Base-by-base conservation (phyloP, 2,329 filamentous ascomycete species). In the Thyridium curvatum region DNA sequence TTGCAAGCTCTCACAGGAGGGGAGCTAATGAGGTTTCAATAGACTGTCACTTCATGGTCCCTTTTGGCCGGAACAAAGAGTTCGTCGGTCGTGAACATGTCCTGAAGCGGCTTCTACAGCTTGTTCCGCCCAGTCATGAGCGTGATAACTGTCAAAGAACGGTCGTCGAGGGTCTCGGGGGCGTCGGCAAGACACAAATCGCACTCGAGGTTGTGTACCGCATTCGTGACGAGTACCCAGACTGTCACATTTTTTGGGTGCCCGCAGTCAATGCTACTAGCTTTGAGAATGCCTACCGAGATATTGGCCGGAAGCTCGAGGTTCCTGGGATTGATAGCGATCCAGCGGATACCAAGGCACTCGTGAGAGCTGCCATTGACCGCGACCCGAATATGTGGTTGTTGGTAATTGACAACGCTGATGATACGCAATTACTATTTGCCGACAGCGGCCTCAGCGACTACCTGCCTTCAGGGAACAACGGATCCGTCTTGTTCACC, bases 371-470 rank as follows among this genome's bases (percentile, higher is more conserved):
- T 4, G 47, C 45, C 10, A 42, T 71, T 2, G 58, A 52, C 29
- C 37, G 43, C 5, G 46, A 52, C n/a, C 41, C 34, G 2, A 51
- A 55, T 2, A 41, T 42, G 2, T 71, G 64, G 67, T 49, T 71
- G 2, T 40, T 71, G 31, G 50, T 72, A 30, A 37, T 71, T n/a
- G 65, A 72, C 39, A 71, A 68, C 36, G 62, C 61, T 12, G 64
- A 71, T 39, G 61, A 71, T 40, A 35, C 35, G 4, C 41, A 56
- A 2, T 40, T 66, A 3, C 39, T 63, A 1, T 51, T 55, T 30
- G 46, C 45, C 16, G 9, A 41, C 6, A 30, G 43, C 6, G 9
- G 38, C 5, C 44, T 61, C 3, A 32, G 26, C 1, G 38, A 56
- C 5, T 54, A 54, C 43, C 45, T 68, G 6, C 63, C 60, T 30